Conservation (phyloP, 1,139 yeast species). For the Yamadazyma trypodendri region DNA sequence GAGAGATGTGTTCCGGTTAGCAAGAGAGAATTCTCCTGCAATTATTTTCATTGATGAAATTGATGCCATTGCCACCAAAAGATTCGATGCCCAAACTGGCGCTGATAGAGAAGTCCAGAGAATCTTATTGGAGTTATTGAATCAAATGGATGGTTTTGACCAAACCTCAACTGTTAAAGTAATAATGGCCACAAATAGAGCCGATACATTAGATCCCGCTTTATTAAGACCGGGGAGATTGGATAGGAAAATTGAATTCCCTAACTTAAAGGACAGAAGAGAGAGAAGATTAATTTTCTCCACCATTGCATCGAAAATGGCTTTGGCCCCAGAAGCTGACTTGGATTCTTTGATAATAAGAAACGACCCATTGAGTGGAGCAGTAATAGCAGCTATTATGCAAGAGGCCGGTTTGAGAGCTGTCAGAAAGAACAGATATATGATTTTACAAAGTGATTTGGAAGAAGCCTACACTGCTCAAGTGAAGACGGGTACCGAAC, state of each 20-base stretch:
- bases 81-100: conserved; percentile 99
- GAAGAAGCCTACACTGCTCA: conserved; percentile 97
- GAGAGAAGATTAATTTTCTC: conserved; percentile 95
- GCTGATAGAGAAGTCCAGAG: conserved; percentile 99
- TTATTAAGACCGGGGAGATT: conserved; percentile 96
- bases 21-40: conserved; percentile 95
- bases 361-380: conserved; percentile 96
- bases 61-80: conserved; percentile 98
- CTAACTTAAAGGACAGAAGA: conserved; percentile 91
- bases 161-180: conserved; percentile 95
- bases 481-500: conserved; percentile 93
- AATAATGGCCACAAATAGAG: conserved; percentile 98
- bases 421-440: conserved; percentile 95
- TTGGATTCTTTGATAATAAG: conserved; percentile 91
- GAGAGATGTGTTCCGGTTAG: conserved; percentile 94
- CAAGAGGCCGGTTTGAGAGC: conserved; percentile 99
- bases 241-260: conserved; percentile 97
- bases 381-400: conserved; percentile 98
- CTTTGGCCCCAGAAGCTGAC: conserved; percentile 96
- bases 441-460: conserved; percentile 89
- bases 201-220: conserved; percentile 97
- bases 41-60: conserved; percentile 97
- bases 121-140: conserved; percentile 88
- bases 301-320: conserved; percentile 96
- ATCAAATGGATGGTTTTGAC: conserved; percentile 99